Percentiles rank a stretch among this genome's conserved stretches.
Conservation (phyloP, 495 filamentous ascomycete species). For the Hypoxylon lienhwacheense region DNA sequence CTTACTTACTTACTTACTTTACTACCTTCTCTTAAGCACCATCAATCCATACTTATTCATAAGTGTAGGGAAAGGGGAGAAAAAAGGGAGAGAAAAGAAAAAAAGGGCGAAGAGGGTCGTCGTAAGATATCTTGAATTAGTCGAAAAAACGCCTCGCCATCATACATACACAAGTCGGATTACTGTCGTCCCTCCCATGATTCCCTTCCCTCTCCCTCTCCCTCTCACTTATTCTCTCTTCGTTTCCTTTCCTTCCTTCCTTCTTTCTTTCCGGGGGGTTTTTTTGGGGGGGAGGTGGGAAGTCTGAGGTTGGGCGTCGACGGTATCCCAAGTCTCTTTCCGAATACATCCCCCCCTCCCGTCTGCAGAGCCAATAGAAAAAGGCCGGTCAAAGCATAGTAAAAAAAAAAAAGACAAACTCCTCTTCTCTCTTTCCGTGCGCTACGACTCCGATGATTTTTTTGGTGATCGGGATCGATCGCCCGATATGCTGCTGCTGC, state of each 20-base stretch:
- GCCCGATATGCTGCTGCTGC: conserved; percentile 15
- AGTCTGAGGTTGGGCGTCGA: neutral
- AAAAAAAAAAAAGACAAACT: conserved; percentile 29
- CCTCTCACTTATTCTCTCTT: too few species aligned
- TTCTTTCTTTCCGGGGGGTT: neutral
- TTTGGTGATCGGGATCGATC: conserved; percentile 13
- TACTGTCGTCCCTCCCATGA: too few species aligned
- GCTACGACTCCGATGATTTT: conserved; percentile 17
- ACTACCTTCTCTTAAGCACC: too few species aligned
- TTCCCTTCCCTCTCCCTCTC: too few species aligned
- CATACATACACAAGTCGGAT: conserved; percentile 38
- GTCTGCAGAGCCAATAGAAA: conserved; percentile 20
- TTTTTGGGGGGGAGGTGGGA: neutral
- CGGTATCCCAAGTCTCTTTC: conserved; percentile 33
- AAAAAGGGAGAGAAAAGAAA: too few species aligned
- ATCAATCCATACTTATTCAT: too few species aligned
- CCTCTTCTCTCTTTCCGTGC: conserved; percentile 23
- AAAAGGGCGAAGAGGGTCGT: conserved; percentile 17
- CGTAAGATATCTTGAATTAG: conserved; percentile 37
- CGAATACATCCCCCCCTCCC: conserved; percentile 15
- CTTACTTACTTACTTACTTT: too few species aligned
- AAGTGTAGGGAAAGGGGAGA: too few species aligned
- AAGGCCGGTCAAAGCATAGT: conserved; percentile 25
- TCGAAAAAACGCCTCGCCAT: conserved; percentile 37
- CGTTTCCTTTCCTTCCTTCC: conserved; percentile 15